Percentiles rank a stretch among this genome's conserved stretches.
Conservation (phyloP, 257 asterid species). For the Solanum virginianum region DNA sequence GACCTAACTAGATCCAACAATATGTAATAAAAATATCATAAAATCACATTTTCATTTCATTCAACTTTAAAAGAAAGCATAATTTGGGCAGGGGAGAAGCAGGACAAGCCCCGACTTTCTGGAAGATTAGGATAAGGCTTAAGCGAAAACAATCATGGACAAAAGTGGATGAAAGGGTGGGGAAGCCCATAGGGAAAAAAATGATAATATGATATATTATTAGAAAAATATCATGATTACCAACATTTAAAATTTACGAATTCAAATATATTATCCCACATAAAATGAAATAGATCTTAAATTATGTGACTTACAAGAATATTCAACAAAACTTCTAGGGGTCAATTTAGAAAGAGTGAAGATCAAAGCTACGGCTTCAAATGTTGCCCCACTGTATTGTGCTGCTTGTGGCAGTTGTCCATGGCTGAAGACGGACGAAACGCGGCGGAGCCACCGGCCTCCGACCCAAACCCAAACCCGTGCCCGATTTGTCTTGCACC, state of each 20-base stretch:
- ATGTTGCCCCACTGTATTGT: constrained; percentile 16
- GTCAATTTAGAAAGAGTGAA: background rate
- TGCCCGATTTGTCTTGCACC: constrained; percentile 60
- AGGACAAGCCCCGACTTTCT: too few relatives aligned
- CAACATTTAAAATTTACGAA: background rate
- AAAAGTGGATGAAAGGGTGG: too few relatives aligned
- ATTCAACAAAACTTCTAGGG: background rate
- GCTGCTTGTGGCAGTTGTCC: constrained; percentile 2
- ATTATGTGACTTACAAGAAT: background rate
- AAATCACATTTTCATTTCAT: too few relatives aligned
- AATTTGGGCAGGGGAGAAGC: too few relatives aligned
- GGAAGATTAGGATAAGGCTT: too few relatives aligned
- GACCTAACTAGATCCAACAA: too few relatives aligned
- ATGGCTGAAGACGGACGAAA: constrained; percentile 17
- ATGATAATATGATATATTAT: too few relatives aligned
- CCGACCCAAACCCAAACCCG: constrained; percentile 33
- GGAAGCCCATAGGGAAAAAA: too few relatives aligned
- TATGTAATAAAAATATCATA: background rate
- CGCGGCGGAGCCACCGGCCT: constrained; percentile 5
- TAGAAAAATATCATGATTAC: background rate
- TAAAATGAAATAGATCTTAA: background rate
- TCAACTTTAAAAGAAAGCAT: too few relatives aligned
- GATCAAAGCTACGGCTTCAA: constrained; percentile 14
- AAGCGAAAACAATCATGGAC: too few relatives aligned
- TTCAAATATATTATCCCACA: background rate